Conservation (phyloP, 768 basidiomycete genomes). For the Neoboletus brunneissimus region DNA sequence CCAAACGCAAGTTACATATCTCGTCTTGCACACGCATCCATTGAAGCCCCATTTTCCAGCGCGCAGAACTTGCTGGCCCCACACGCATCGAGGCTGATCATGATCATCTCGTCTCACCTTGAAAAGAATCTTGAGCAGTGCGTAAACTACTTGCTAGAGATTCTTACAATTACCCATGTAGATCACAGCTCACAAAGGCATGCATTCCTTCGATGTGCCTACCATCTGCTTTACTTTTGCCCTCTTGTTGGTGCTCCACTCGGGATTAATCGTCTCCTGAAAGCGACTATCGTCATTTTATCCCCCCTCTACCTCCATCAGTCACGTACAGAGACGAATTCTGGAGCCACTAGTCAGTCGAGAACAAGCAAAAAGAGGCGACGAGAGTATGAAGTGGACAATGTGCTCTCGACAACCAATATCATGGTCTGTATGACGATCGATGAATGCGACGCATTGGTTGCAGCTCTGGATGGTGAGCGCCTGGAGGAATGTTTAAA, state of each 20-base stretch:
- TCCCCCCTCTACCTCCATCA: slow-evolving; percentile 45
- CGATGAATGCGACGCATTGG: slow-evolving; percentile 51
- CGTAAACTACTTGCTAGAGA: slow-evolving; percentile 16
- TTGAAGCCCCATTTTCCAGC: slow-evolving; percentile 35
- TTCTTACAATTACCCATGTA: slow-evolving; percentile 6
- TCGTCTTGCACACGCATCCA: not conserved
- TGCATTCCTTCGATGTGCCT: slow-evolving; percentile 44
- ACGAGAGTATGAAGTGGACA: slow-evolving; percentile 73
- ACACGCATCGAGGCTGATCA: slow-evolving; percentile 50
- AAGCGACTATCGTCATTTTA: slow-evolving; percentile 49
- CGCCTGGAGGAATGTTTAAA: not conserved
- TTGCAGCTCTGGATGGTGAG: slow-evolving; percentile 60
- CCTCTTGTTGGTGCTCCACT: slow-evolving; percentile 47
- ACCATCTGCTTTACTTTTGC: slow-evolving; percentile 42
- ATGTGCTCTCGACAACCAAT: slow-evolving; percentile 54
- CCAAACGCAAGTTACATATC: slow-evolving; percentile 40
- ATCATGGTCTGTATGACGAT: slow-evolving; percentile 46
- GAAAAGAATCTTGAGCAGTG: slow-evolving; percentile 55
- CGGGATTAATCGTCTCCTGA: slow-evolving; percentile 51
- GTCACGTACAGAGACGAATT: slow-evolving; percentile 28
- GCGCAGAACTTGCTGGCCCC: slow-evolving; percentile 53
- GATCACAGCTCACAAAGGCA: slow-evolving; percentile 37
- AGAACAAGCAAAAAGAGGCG: slow-evolving; percentile 68
- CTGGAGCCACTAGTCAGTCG: slow-evolving; percentile 25
- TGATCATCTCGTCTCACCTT: slow-evolving; percentile 54